A percentile compares a stretch with the other conserved stretches of the same genome.
phyloP scores from a whole-genome alignment of 768 basidiomycete species.

The Boletales sp. region DNA sequence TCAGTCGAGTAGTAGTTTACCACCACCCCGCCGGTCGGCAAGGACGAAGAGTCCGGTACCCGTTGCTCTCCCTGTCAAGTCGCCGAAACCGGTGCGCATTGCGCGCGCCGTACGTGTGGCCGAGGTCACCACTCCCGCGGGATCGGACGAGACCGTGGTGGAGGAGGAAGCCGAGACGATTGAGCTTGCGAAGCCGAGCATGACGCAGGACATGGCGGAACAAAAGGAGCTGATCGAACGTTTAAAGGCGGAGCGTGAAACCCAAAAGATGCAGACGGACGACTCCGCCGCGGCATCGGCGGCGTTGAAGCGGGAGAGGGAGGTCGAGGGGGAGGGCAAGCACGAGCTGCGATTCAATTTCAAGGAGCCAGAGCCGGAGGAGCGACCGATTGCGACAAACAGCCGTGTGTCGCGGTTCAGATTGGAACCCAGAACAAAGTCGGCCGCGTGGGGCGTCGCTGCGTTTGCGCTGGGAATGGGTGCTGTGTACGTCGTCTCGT shows the following conservation, averaged over 20 bases:
- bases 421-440: conserved; percentile 66
- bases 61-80: conserved; percentile 34
- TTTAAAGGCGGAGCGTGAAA: conserved; percentile 62
- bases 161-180: conserved; percentile 61
- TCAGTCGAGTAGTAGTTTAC: conserved; percentile 26
- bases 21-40: conserved; percentile 42
- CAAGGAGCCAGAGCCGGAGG: conserved; percentile 62
- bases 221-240: conserved; percentile 74
- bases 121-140: conserved; percentile 44
- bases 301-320: conserved; percentile 49
- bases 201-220: conserved; percentile 71
- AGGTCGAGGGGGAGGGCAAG: conserved; percentile 39
- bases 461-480: conserved; percentile 82
- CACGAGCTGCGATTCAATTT: conserved; percentile 56
- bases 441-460: conserved; percentile 78
- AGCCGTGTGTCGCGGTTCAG: conserved; percentile 54
- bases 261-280: conserved; percentile 23
- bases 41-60: conserved; percentile 42
- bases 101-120: conserved; percentile 19
- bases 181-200: conserved; percentile 57
- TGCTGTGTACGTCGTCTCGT: conserved; percentile 65
- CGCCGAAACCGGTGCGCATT: conserved; percentile 28
- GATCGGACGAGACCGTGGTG: conserved; percentile 61
- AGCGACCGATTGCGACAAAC: conserved; percentile 60
- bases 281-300: conserved; percentile 22